Evolutionary conservation across 176 grass and related monocot species (phyloP).

Genomic region (Aegilops bicornis): DNA sequence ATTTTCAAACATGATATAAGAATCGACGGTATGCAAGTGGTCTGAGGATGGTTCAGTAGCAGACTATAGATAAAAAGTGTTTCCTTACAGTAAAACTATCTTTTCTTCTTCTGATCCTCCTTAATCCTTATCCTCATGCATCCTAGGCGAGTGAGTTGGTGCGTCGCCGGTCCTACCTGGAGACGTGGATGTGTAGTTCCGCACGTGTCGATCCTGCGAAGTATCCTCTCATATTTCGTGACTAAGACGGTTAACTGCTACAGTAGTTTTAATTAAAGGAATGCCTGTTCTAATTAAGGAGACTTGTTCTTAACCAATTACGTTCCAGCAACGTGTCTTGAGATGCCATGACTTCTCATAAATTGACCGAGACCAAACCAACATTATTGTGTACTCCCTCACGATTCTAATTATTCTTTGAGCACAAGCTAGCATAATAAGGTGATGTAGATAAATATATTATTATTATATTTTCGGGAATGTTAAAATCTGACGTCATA

Average conservation of each 20-base stretch:
- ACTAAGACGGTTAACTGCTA: not conserved
- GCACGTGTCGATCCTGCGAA: not conserved
- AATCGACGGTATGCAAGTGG: no score
- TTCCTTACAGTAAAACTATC: no score
- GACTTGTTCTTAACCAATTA: not conserved
- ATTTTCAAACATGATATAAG: no score
- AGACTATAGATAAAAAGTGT: no score
- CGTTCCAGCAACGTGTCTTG: not conserved
- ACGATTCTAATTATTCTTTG: no score
- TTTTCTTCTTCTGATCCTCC: conserved; percentile 9
- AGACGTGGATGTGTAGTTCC: conserved; percentile 13
- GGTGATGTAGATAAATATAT: no score
- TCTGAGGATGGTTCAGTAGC: no score
- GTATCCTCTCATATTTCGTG: not conserved
- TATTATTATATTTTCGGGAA: no score
- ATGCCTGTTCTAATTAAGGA: not conserved
- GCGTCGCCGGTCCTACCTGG: conserved; percentile 17
- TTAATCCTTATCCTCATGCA: conserved; percentile 43
- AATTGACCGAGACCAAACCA: not conserved
- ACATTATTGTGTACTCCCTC: not conserved
- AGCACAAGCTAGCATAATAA: no score
- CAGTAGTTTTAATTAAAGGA: not conserved
- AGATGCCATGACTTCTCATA: not conserved
- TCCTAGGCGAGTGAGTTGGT: not conserved
- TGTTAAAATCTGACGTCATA: no score